Conservation (phyloP, 345 rosid genomes). For the Cardamine resedifolia region DNA sequence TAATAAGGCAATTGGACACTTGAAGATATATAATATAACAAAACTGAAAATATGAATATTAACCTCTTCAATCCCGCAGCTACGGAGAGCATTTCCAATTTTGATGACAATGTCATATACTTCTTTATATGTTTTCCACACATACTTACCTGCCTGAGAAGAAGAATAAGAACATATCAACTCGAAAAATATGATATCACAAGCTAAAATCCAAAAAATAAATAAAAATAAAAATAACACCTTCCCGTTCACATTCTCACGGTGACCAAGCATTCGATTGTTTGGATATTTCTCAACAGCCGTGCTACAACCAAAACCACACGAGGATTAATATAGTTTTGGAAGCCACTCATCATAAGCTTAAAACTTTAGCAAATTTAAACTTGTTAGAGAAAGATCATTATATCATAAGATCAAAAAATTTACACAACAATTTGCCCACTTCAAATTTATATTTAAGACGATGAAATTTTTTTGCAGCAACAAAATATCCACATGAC, state of each 20-base stretch:
- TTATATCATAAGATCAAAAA: background rate
- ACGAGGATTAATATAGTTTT: background rate
- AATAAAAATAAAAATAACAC: conserved; percentile 27
- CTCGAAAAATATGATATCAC: background rate
- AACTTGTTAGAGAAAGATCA: background rate
- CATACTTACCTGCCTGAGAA: conserved; percentile 66
- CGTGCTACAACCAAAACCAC: conserved; percentile 45
- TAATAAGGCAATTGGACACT: background rate
- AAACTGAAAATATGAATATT: background rate
- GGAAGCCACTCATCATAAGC: background rate
- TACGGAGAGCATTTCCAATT: conserved; percentile 70
- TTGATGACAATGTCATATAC: conserved; percentile 68
- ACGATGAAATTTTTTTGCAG: background rate
- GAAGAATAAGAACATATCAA: background rate
- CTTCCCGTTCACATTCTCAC: conserved; percentile 68
- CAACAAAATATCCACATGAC: background rate
- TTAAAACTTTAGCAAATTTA: background rate
- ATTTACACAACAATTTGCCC: background rate
- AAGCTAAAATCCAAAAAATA: background rate
- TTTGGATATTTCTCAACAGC: conserved; percentile 69
- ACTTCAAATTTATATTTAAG: background rate
- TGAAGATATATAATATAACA: background rate
- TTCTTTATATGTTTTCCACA: conserved; percentile 72
- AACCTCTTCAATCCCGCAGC: conserved; percentile 68
- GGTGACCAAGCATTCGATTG: conserved; percentile 70